Percentiles rank a stretch among this genome's conserved stretches.
Evolutionary conservation across 192 early-diverging fungal genomes (phyloP).

Genomic region (Mortierella claussenii): DNA sequence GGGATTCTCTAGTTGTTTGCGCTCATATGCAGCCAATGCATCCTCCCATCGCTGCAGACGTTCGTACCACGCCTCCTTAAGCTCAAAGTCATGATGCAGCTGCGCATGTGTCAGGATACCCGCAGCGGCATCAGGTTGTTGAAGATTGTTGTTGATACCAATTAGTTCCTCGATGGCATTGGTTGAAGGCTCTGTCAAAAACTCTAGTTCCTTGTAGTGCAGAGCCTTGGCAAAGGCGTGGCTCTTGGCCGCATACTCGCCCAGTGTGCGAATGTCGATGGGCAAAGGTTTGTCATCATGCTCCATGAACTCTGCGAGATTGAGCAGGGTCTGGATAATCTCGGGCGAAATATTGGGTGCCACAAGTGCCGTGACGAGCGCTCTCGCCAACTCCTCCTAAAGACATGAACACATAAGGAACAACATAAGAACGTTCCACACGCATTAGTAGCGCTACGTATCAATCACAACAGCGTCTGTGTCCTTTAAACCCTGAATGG

Average conservation of each 20-base stretch:
- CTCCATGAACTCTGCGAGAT: constrained; percentile 99
- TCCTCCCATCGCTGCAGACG: constrained; percentile 96
- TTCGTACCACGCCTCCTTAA: constrained; percentile 93
- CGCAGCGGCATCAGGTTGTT: constrained; percentile 95
- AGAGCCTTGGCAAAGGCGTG: constrained; percentile 98
- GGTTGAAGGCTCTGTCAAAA: constrained; percentile 81
- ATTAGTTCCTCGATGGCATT: constrained; percentile 93
- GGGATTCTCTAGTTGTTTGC: constrained; percentile 80
- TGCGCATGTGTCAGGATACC: constrained; percentile 94
- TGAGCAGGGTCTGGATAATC: constrained; percentile 89
- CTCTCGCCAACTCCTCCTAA: constrained; percentile 83
- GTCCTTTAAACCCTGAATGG: too few relatives aligned
- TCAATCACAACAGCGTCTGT: too few relatives aligned
- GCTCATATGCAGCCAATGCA: constrained; percentile 86
- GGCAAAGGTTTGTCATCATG: constrained; percentile 95
- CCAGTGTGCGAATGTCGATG: constrained; percentile 91
- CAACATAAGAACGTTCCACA: too few relatives aligned
- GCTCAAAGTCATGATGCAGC: constrained; percentile 81
- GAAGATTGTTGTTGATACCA: constrained; percentile 92
- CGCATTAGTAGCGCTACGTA: too few relatives aligned
- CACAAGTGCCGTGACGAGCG: constrained; percentile 83
- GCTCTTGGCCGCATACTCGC: constrained; percentile 89
- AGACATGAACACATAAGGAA: neutral
- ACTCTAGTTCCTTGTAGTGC: constrained; percentile 98
- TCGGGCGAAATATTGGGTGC: constrained; percentile 91